Base-by-base conservation (phyloP, 2,329 filamentous ascomycete genomes). In the Cyclaneusma minus region DNA sequence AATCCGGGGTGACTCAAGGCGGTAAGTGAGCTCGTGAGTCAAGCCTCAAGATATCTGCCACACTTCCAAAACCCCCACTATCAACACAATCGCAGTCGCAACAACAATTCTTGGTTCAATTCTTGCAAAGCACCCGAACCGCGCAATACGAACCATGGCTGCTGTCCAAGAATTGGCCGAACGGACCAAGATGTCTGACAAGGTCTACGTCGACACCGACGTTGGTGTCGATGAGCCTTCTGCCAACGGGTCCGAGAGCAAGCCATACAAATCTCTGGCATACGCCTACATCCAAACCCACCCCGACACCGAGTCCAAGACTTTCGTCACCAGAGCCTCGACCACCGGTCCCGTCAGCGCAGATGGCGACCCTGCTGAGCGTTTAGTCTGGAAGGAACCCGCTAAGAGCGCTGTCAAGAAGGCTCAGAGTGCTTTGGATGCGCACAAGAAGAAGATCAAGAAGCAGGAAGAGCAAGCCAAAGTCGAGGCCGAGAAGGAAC, bases 401-500 rank as follows among this genome's bases (percentile, higher is more conserved):
- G 75, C 79, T 33, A 91, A 89, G 60, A 79, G 77, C 33, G 82
- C 81, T 13, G 52, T 83, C 47, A 93, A 92, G 62, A 91, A 91
- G 56, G 79, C 77, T 4, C 69, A 70, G 57, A 74, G 72, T 50
- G 71, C 72, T 36, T 71, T 71, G 37, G 79, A 83, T 39, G 62
- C 65, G 36, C 71, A 81, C 52, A 79, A 82, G 66, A 85, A 83
- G 65, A 92, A 92, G 64, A 64, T 77, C 22, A 68, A 68, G 41
- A 84, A 83, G 55, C 78, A 79, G 51, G 65, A 75, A 39, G 75
- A 84, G 46, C 57, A 71, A 36, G 75, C 72, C 29, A 70, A 76
- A 23, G 66, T 74, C 29, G 71, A 82, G 51, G 70, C 74, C 44
- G 72, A 82, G 52, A 73, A 78, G 49, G 68, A 74, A 34, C 69